Evolutionary conservation across 192 early-diverging fungal genomes (phyloP).

Genomic region (Backusella macrospora): DNA sequence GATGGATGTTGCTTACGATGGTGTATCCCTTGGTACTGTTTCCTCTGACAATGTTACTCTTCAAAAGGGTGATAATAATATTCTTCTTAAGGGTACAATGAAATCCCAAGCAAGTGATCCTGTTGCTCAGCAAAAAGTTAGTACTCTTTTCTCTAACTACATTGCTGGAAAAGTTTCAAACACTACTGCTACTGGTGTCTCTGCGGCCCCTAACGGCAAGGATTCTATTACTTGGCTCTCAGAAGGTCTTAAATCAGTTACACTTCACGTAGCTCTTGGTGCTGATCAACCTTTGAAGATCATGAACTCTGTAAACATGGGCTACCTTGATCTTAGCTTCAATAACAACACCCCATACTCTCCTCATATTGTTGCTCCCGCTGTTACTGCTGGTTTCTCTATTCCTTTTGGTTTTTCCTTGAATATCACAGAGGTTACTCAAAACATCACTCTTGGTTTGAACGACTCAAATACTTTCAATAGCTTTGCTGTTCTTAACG

Average conservation of each 20-base stretch:
- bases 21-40: conserved; percentile 52
- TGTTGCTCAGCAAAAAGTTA: conserved; percentile 45
- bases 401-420: conserved; percentile 67
- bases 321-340: conserved; percentile 58
- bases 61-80: conserved; percentile 39
- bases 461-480: conserved; percentile 39
- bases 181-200: conserved; percentile 55
- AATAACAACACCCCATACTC: conserved; percentile 46
- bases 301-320: conserved; percentile 54
- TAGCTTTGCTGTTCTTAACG: conserved; percentile 32
- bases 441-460: conserved; percentile 50
- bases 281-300: conserved; percentile 45
- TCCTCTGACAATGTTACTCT: conserved; percentile 45
- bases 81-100: conserved; percentile 55
- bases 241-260: conserved; percentile 51
- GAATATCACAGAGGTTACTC: conserved; percentile 55
- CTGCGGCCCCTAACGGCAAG: conserved; percentile 51
- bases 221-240: conserved; percentile 53
- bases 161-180: conserved; percentile 48
- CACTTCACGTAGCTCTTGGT: conserved; percentile 51
- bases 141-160: conserved; percentile 55
- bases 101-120: conserved; percentile 45
- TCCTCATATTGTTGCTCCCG: conserved; percentile 48
- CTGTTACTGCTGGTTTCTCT: conserved; percentile 48
- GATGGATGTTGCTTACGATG: conserved; percentile 49